Percentiles rank a stretch among this genome's conserved stretches.
Conservation (phyloP, 202 grass and related monocot genomes). For the Zoysia matrella region DNA sequence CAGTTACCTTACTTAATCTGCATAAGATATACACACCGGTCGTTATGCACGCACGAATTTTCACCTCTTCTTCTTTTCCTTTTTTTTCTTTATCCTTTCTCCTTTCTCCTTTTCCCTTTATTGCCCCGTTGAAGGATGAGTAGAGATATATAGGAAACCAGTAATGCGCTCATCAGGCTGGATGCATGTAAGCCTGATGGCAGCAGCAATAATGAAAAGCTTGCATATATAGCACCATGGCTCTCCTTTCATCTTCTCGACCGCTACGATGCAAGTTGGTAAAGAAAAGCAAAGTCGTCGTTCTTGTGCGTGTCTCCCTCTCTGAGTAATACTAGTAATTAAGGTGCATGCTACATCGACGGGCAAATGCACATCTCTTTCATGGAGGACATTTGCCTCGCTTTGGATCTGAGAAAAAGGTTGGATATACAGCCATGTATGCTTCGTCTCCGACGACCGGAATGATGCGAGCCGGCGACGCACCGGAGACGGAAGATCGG, state of each 20-base stretch:
- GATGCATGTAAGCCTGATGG: constrained; percentile 42
- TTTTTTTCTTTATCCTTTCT: constrained; percentile 10
- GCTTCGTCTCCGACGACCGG: neutral
- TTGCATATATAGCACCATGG: constrained; percentile 41
- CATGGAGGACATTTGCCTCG: constrained; percentile 12
- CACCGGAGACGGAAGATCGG: neutral
- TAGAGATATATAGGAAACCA: neutral
- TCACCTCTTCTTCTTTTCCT: neutral
- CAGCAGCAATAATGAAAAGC: constrained; percentile 35
- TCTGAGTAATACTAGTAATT: neutral
- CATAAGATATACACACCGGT: neutral
- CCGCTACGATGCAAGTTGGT: too few relatives aligned
- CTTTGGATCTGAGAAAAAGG: constrained; percentile 31
- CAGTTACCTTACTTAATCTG: neutral
- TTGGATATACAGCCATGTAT: too few relatives aligned
- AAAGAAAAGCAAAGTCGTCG: neutral
- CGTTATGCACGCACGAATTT: constrained; percentile 2
- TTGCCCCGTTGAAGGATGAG: neutral
- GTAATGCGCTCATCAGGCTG: constrained; percentile 13
- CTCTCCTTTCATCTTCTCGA: constrained; percentile 13
- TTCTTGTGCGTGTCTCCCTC: neutral
- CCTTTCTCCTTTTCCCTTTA: neutral
- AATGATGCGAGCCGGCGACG: neutral
- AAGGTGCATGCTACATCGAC: neutral
- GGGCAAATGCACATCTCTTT: constrained; percentile 31